Evolutionary conservation across 805 yeast species (phyloP), one percentile per base, ranked within the genome.

Genomic region (Cyberlindnera sargentensis): DNA sequence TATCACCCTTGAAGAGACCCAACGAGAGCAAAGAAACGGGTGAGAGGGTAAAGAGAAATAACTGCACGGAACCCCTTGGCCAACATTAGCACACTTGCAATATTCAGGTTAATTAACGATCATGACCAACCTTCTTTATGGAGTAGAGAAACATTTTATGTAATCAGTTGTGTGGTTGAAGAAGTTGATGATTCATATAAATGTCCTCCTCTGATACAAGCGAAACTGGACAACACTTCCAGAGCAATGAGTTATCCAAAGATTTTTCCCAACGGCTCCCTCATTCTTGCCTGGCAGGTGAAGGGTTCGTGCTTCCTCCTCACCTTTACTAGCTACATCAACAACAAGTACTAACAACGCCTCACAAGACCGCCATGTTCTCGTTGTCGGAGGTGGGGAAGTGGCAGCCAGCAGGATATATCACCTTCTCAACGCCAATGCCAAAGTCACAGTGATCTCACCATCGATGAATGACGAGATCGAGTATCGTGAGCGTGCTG

Each of bases 311-410:
- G 6, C 6, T 5, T 20, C 33, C 25, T 11, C 8, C 49, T 43
- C 46, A 40, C 15, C 47, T 39, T 15, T 15, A 15, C 20, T 15
- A 2, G 20, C 40, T 38, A 26, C 50, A 48, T 35, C 39, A 6
- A 23, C 46, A 47, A 47, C 47, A 43, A 24, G 32, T 34, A 43
- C 48, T 42, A 42, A 43, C 48, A 11, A 10, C 27, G 20, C 20
- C 20, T 15, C 25, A 3, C 28, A 8, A 64, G 73, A 71, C 49
- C 72, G 72, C 38, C 85, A 75, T 51, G 85, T 84, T 11, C 67
- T 85, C 8, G 84, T 85, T 1, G 75, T 85, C 34, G 95, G 95
- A 0, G 88, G 83, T 6, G 86, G 87, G 8, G 83, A 78, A 38
- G 95, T 86, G 7, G 95, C 89, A 0, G 67, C 80, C 8, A 75